Conservation (phyloP, 495 filamentous ascomycete genomes). For the Aspergillus affinis region DNA sequence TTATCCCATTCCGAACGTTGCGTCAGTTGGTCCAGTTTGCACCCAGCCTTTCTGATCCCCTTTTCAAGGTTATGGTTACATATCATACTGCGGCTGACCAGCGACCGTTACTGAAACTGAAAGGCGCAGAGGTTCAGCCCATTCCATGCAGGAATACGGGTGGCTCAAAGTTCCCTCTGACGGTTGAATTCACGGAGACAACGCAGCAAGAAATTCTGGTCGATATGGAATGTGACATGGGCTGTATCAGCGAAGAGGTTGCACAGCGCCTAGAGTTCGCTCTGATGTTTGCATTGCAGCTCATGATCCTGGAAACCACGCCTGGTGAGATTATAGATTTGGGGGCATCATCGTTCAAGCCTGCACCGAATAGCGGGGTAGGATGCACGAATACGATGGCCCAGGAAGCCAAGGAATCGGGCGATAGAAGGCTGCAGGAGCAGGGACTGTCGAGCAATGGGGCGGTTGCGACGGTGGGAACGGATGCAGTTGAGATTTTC, state of each 20-base stretch:
- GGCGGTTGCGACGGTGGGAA: not conserved
- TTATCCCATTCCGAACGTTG: not conserved
- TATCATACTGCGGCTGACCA: not conserved
- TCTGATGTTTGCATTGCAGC: not conserved
- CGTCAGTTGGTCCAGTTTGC: not conserved
- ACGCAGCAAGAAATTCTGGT: not conserved
- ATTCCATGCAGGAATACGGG: not conserved
- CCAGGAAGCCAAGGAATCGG: not conserved
- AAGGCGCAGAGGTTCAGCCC: not conserved
- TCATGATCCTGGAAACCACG: not conserved
- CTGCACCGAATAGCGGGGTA: not conserved
- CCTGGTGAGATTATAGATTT: not conserved
- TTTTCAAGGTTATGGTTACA: not conserved
- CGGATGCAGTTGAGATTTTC: not conserved
- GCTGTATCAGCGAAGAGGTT: not conserved
- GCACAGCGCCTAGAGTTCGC: not conserved
- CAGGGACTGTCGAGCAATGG: not conserved
- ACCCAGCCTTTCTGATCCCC: not conserved
- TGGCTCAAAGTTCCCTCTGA: not conserved
- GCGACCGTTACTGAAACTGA: not conserved
- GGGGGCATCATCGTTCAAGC: not conserved
- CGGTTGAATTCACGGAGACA: not conserved
- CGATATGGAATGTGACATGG: not conserved
- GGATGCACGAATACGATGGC: not conserved
- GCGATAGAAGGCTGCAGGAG: not conserved